These are phyloP conservation scores for Dichomitus squalens DNA, from an alignment of 1,284 basidiomycete species.

Conservation along the genomic window DNA sequence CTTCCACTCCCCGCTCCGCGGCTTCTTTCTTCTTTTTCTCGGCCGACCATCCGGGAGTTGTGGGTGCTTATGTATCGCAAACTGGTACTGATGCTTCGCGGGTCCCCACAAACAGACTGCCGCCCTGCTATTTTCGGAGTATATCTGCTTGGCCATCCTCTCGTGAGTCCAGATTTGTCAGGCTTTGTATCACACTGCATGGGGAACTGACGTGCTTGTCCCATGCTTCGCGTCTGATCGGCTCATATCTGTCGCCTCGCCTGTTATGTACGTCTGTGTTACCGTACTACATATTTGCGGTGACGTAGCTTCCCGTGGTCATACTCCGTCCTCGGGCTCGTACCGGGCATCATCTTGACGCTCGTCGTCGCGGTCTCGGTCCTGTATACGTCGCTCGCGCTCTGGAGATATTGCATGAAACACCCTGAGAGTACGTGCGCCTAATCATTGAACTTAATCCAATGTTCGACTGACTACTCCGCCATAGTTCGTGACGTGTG, in stretches of 20 bases:
- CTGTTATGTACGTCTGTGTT: neutral
- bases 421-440: slow-evolving; percentile 46
- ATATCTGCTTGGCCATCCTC: slow-evolving; percentile 52
- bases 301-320: slow-evolving; percentile 32
- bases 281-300: neutral
- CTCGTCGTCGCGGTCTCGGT: slow-evolving; percentile 40
- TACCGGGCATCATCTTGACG: slow-evolving; percentile 50
- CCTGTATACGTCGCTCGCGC: slow-evolving; percentile 47
- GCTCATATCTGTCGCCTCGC: slow-evolving; percentile 27
- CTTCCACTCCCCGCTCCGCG: neutral
- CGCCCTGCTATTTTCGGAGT: slow-evolving; percentile 50
- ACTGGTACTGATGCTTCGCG: neutral
- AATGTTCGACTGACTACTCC: neutral
- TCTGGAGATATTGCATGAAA: slow-evolving; percentile 61
- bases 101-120: slow-evolving; percentile 39
- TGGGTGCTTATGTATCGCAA: neutral
- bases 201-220: neutral
- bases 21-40: neutral
- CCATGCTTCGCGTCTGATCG: slow-evolving; percentile 7
- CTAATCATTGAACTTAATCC: neutral
- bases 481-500: slow-evolving; percentile 54
- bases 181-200: neutral
- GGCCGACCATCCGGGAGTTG: neutral
- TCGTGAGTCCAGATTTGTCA: slow-evolving; percentile 35
- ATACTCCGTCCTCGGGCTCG: slow-evolving; percentile 58